Conservation (phyloP, 2,329 filamentous ascomycete species). For the Ophiostoma sp. region DNA sequence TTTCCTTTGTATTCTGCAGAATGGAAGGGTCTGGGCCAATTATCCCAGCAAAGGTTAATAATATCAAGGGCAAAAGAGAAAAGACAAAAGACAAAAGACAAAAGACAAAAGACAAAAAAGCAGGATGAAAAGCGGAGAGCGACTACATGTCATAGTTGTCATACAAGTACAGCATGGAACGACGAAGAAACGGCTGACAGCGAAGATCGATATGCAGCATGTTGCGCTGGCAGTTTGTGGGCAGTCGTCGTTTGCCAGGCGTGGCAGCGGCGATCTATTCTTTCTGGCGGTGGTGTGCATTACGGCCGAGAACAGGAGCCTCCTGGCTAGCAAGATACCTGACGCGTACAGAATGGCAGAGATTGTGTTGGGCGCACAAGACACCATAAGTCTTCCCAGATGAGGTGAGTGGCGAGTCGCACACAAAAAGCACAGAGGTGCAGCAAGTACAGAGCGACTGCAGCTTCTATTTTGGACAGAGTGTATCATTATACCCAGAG, state of each 20-base stretch:
- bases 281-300: neutral
- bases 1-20: neutral
- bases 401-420: neutral
- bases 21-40: slow-evolving; percentile 2
- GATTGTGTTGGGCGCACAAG: neutral
- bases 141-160: neutral
- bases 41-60: too few relatives aligned
- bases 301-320: slow-evolving; percentile 4
- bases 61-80: neutral
- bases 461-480: neutral
- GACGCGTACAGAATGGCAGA: neutral
- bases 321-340: neutral
- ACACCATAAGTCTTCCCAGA: neutral
- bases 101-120: neutral
- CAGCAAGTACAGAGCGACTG: neutral
- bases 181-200: neutral
- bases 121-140: neutral
- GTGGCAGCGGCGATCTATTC: neutral
- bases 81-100: neutral
- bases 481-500: too few relatives aligned
- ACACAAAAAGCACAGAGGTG: neutral
- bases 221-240: slow-evolving; percentile 13
- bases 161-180: neutral
- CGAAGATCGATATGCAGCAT: slow-evolving; percentile 3
- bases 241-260: neutral